phyloP scores from a whole-genome alignment of 2,329 filamentous ascomycete species.

The Fusarium sp. region DNA sequence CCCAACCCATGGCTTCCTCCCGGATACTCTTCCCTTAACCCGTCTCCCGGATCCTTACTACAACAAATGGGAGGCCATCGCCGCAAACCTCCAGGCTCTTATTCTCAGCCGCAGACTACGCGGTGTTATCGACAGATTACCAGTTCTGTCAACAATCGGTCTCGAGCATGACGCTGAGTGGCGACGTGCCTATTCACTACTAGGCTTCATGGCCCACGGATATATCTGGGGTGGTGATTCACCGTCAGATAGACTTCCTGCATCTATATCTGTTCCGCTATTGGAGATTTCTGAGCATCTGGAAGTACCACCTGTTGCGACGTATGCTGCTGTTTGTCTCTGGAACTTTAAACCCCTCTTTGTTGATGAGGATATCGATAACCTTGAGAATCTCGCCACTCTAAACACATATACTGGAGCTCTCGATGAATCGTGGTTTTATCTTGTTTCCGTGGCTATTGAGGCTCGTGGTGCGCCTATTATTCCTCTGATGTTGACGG shows the following conservation, averaged over 20 bases:
- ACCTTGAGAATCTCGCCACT: conserved; percentile 87
- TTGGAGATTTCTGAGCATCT: conserved; percentile 79
- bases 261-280: conserved; percentile 84
- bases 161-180: conserved; percentile 89
- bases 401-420: conserved; percentile 93
- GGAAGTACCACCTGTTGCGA: conserved; percentile 91
- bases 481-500: conserved; percentile 87
- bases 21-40: conserved; percentile 80
- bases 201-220: conserved; percentile 91
- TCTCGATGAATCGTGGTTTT: conserved; percentile 98
- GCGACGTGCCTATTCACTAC: conserved; percentile 89
- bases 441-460: conserved; percentile 93
- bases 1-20: conserved; percentile 84
- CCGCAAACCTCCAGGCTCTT: conserved; percentile 85
- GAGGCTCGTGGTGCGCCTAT: conserved; percentile 90
- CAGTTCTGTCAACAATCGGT: conserved; percentile 83
- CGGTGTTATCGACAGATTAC: conserved; percentile 80
- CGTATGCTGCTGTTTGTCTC: conserved; percentile 88
- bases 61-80: conserved; percentile 90
- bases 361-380: conserved; percentile 80
- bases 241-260: conserved; percentile 81
- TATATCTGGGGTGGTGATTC: conserved; percentile 96
- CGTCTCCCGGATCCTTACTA: conserved; percentile 90
- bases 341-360: conserved; percentile 99
- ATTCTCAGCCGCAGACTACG: conserved; percentile 87